A percentile compares a stretch with the other conserved stretches of the same genome.
Conservation (phyloP, 2,329 filamentous ascomycete genomes). For the Hypomyces perniciosus region DNA sequence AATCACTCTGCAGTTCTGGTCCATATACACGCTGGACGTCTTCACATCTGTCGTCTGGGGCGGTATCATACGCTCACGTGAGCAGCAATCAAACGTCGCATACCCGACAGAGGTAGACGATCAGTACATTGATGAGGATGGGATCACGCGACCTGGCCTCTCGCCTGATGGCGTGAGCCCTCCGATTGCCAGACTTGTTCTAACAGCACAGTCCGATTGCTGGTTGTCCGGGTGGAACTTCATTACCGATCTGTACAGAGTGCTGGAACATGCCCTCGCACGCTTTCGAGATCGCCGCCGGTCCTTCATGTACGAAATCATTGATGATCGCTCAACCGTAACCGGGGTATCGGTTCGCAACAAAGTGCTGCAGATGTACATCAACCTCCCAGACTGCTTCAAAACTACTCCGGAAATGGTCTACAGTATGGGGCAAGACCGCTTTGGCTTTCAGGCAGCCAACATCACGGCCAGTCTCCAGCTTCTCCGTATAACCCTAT, state of each 20-base stretch:
- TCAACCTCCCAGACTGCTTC: constrained; percentile 22
- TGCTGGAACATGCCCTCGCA: constrained; percentile 45
- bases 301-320: constrained; percentile 18
- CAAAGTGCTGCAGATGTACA: constrained; percentile 22
- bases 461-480: constrained; percentile 31
- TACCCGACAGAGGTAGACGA: constrained; percentile 31
- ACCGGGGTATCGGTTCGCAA: constrained; percentile 17
- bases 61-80: constrained; percentile 18
- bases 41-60: constrained; percentile 48
- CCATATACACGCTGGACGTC: constrained; percentile 51
- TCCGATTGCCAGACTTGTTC: constrained; percentile 4
- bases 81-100: constrained; percentile 20
- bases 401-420: constrained; percentile 23
- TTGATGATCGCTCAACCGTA: constrained; percentile 14
- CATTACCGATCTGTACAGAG: constrained; percentile 49
- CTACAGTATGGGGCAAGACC: constrained; percentile 22
- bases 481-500: constrained; percentile 26
- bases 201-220: constrained; percentile 18
- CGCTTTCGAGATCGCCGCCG: constrained; percentile 17
- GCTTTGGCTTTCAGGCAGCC: constrained; percentile 30
- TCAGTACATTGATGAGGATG: constrained; percentile 32
- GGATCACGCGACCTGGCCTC: constrained; percentile 2
- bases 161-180: constrained; percentile 4
- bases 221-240: constrained; percentile 56
- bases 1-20: constrained; percentile 40